Evolutionary conservation across 176 grass and related monocot genomes (phyloP), one percentile per base, ranked within the genome.

Genomic region (Oropetium thomaeum): DNA sequence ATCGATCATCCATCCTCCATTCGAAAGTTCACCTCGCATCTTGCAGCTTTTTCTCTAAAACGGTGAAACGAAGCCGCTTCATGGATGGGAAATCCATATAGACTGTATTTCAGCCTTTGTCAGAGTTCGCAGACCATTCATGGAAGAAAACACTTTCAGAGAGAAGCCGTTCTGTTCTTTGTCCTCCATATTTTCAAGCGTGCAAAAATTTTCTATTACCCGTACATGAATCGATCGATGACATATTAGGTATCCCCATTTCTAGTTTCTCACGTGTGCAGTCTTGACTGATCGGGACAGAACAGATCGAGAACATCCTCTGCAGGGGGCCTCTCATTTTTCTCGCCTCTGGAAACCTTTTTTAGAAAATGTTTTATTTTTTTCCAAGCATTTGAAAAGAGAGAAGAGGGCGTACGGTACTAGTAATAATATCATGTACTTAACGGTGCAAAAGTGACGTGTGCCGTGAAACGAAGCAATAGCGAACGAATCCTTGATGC

Each of bases 371-470:
- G 16, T 17, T 35, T 32, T 22, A 5, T 6, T 38, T 38, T 38
- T 38, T 5, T 8, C n/a, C 13, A 27, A 19, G 6, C 60, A 32
- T 74, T 80, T 61, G 39, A 78, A 71, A 51, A 49, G 45, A 44
- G 7, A 66, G 1, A 20, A 66, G 1, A 27, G 5, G 5, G 10
- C 23, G 23, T 30, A 35, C 5, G 43, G n/a, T n/a, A n/a, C n/a
- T n/a, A n/a, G n/a, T n/a, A 53, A 14, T 58, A 58, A 30, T 14
- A 32, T 23, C 16, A 42, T 3, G 9, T 11, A 44, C 49, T 37
- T 71, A 71, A 82, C 66, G 48, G 79, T 77, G 83, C 62, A 77
- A 49, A 58, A 58, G 66, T 64, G 84, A 77, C 66, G 32, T 23
- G 69, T 42, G 10, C 45, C 49, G 38, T 34, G 35, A 66, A 9